Evolutionary conservation across 2,329 filamentous ascomycete genomes (phyloP).

Genomic region (Pseudogymnoascus pannorum): DNA sequence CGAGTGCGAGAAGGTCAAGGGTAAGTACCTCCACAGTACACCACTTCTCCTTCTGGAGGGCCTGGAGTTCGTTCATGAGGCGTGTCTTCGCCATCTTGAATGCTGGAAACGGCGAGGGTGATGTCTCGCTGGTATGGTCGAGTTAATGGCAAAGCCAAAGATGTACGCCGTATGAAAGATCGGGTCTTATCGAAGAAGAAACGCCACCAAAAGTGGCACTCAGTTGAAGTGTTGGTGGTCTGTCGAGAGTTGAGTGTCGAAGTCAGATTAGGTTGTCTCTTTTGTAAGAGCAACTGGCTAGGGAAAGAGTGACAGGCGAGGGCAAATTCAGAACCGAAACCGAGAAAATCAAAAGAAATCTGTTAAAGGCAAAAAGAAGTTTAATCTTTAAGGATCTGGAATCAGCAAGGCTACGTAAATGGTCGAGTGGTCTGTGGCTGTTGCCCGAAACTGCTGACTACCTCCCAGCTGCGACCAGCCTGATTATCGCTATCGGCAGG

Average conservation of each 20-base stretch:
- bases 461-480: neutral
- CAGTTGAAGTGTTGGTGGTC: neutral
- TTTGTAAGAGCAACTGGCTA: conserved; percentile 1
- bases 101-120: conserved; percentile 25
- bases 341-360: neutral
- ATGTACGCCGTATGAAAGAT: neutral
- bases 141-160: neutral
- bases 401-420: conserved; percentile 9
- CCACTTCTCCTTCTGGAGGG: conserved; percentile 84
- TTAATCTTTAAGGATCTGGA: neutral
- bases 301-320: neutral
- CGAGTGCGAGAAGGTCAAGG: conserved; percentile 10
- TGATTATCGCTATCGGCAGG: conserved; percentile 3
- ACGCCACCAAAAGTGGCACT: conserved; percentile 6
- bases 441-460: conserved; percentile 5
- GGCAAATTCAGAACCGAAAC: neutral
- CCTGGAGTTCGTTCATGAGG: conserved; percentile 81
- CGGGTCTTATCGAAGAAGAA: neutral
- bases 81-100: conserved; percentile 60
- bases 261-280: neutral
- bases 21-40: conserved; percentile 71
- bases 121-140: neutral
- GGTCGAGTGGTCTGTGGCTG: conserved; percentile 4
- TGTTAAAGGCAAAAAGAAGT: neutral
- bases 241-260: neutral